Base-by-base conservation (phyloP, 2,329 filamentous ascomycete genomes). In the Epichloe amarillans region DNA sequence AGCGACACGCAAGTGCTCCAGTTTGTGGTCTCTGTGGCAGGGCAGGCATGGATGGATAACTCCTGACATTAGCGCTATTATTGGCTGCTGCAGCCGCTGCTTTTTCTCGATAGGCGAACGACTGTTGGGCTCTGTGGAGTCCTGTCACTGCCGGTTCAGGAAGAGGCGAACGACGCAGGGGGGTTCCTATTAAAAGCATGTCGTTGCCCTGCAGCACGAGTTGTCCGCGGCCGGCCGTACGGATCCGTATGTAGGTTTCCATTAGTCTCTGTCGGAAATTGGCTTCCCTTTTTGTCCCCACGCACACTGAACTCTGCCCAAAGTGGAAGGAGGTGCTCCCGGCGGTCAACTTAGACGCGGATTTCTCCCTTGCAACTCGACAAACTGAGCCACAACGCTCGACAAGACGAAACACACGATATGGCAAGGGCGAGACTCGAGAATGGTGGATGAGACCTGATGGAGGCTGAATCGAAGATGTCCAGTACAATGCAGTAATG, bases 231-330 rank as follows among this genome's bases (percentile, higher is more conserved):
- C 17, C 42, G 39, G 42, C 17, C 17, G 17, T 17, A 17, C 17
- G 17, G 17, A 17, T 17, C 17, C 17, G 23, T 21, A 21, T 21
- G 19, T 36, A 5, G 14, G 37, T 41, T 19, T 30, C 8, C 4
- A 4, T 19, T 41, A 19, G 23, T 51, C 44, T 46, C 49, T 37
- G 43, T 37, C 38, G 43, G 44, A 51, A 51, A 47, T 51, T 51
- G 49, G 43, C 36, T 26, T 15, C 14, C 10, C 33, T 11, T n/a
- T 10, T 46, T 19, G 11, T 46, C 48, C 43, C 33, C 49, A 40
- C 36, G 35, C 37, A 46, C 42, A 46, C 49, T 19, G 14, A 37
- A 15, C 43, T 42, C 23, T 33, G 26, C 49, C 44, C 19, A 46
- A 47, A 46, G n/a, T 19, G 37, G 49, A 47, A 51, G 43, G 49